Evolutionary conservation across 2,329 filamentous ascomycete genomes (phyloP), one percentile per base, ranked within the genome.

Genomic region (Elsinoe perseae): DNA sequence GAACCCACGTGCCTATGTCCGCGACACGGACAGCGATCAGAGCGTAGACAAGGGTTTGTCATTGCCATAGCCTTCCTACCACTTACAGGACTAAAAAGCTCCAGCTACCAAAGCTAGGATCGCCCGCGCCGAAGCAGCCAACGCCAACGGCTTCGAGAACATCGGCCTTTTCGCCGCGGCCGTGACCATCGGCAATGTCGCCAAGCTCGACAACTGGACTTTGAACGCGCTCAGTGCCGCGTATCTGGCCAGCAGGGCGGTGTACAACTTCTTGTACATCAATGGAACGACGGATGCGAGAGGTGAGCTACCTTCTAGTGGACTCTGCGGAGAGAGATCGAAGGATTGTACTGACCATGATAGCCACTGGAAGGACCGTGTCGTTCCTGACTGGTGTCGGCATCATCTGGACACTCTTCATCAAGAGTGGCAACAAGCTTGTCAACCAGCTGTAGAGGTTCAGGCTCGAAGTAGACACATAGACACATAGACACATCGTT

Each of bases 141-240:
- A 67, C 56, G 56, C 59, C 7, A 74, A 73, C 54, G 67, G 68
- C 14, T 66, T 71, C 38, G 72, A 74, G 60, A 73, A 71, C 50
- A 53, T 75, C 4, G 68, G 67, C 14, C 63, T 72, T 20, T 74
- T 71, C 56, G 69, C 70, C 4, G 63, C 70, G 0, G 68, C 69
- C 7, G 66, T 74, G 1, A 64, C 70, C 2, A 71, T 72, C 0
- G 72, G 66, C 5, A 73, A 72, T 48, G 40, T 66, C 0, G 70
- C 70, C 2, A 63, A 63, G 9, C 54, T 74, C 28, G 63, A 61
- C 34, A 60, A 63, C 7, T 54, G 56, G 9, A 50, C 58, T 3
- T 52, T 69, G 52, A 69, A 69, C 56, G 56, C 40, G 5, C 54
- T 68, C n/a, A 64, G 61, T 16, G 42, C 64, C 8, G 65, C 56